Evolutionary conservation across 768 basidiomycete species (phyloP).

Genomic region (Termitomyces sp.): DNA sequence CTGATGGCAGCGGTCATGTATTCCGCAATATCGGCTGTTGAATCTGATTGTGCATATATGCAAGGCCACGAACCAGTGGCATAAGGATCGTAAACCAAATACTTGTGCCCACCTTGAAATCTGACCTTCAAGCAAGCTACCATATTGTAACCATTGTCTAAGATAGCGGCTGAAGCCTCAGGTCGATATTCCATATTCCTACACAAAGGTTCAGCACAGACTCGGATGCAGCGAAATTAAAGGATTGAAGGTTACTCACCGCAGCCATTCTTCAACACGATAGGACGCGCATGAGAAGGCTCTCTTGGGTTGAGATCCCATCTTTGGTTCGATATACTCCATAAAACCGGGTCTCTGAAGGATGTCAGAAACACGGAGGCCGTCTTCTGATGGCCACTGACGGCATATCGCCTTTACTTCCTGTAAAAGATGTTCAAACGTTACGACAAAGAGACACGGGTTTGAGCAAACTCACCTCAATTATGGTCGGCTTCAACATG

Average conservation of each 20-base stretch:
- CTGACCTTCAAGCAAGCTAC: neutral
- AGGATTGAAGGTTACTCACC: neutral
- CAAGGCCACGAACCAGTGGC: neutral
- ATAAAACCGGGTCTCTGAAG: neutral
- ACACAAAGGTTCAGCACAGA: neutral
- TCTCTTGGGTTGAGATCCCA: neutral
- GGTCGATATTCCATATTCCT: neutral
- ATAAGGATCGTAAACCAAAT: neutral
- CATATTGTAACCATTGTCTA: neutral
- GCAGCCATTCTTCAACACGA: neutral
- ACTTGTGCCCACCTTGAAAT: neutral
- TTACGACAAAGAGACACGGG: neutral
- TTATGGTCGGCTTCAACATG: neutral
- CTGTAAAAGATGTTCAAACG: neutral
- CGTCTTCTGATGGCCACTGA: neutral
- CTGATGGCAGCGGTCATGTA: neutral
- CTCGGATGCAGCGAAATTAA: neutral
- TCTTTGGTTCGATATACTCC: neutral
- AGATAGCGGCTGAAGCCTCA: neutral
- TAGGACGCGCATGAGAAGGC: neutral
- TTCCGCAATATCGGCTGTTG: neutral
- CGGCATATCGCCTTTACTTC: neutral
- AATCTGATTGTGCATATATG: neutral
- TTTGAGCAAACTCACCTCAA: neutral
- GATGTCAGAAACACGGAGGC: neutral